Conservation (phyloP, 2,329 filamentous ascomycete genomes). For the Colletotrichum abscissum region DNA sequence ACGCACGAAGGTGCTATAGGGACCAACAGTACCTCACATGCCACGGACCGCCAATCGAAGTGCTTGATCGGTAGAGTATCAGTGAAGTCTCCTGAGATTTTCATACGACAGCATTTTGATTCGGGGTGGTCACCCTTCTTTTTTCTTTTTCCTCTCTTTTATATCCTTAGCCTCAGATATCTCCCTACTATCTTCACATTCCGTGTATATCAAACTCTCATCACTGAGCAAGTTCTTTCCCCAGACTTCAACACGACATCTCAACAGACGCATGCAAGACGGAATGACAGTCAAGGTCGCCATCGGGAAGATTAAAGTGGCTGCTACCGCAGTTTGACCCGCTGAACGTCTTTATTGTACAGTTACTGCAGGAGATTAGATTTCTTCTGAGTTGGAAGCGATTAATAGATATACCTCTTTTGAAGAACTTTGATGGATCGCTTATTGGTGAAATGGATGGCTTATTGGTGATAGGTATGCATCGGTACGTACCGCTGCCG, state of each 20-base stretch:
- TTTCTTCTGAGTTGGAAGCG: no score
- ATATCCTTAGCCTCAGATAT: no score
- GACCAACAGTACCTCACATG: background rate
- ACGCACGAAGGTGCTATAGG: background rate
- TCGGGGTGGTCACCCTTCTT: background rate
- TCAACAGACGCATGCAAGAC: slow-evolving; percentile 11
- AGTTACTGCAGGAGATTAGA: background rate
- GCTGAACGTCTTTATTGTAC: slow-evolving; percentile 11
- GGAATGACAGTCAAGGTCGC: slow-evolving; percentile 15
- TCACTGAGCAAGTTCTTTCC: background rate
- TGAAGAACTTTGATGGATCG: slow-evolving; percentile 13
- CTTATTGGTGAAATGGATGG: background rate
- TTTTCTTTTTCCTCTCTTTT: background rate
- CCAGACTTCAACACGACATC: background rate
- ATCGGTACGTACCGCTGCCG: slow-evolving; percentile 1
- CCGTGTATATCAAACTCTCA: background rate
- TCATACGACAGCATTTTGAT: background rate
- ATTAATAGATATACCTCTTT: background rate
- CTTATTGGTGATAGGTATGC: background rate
- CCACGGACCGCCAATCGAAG: background rate
- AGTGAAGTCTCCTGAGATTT: background rate
- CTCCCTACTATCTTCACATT: no score
- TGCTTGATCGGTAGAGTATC: background rate
- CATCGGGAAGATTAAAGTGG: background rate
- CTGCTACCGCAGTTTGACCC: background rate